Percentiles rank a stretch among this genome's conserved stretches.
Conservation (phyloP, 2,329 filamentous ascomycete species). For the Aspergillus pseudoviridinutans region DNA sequence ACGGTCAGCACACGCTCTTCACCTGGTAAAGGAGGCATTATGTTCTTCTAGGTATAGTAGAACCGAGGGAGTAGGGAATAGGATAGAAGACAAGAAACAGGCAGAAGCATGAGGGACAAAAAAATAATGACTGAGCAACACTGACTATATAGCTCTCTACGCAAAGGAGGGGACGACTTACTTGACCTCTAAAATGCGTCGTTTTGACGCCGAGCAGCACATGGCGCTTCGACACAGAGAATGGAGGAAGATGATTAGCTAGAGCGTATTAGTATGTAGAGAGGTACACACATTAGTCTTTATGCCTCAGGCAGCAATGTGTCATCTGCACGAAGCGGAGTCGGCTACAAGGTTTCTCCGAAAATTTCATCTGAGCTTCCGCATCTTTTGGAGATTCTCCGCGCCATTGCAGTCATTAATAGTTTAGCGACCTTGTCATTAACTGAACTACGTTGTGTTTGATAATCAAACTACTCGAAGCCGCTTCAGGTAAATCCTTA, state of each 20-base stretch:
- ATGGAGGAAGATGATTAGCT: conserved; percentile 8
- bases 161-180: conserved; percentile 10
- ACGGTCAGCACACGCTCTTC: conserved; percentile 46
- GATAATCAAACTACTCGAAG: neutral
- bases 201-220: conserved; percentile 18
- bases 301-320: conserved; percentile 1
- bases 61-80: conserved; percentile 2
- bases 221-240: conserved; percentile 16
- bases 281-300: neutral
- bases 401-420: neutral
- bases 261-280: neutral
- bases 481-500: neutral
- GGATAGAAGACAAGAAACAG: conserved; percentile 1
- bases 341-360: conserved; percentile 27
- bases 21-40: conserved; percentile 44
- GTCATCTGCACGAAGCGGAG: conserved; percentile 8
- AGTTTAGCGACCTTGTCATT: neutral
- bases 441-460: neutral
- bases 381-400: conserved; percentile 10
- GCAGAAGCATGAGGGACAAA: neutral
- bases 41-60: conserved; percentile 11
- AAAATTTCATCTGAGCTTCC: conserved; percentile 32
- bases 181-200: conserved; percentile 13
- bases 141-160: conserved; percentile 3
- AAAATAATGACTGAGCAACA: conserved; percentile 4